phyloP scores from a whole-genome alignment of 306 rosid genomes.

The Benincasa hispida region DNA sequence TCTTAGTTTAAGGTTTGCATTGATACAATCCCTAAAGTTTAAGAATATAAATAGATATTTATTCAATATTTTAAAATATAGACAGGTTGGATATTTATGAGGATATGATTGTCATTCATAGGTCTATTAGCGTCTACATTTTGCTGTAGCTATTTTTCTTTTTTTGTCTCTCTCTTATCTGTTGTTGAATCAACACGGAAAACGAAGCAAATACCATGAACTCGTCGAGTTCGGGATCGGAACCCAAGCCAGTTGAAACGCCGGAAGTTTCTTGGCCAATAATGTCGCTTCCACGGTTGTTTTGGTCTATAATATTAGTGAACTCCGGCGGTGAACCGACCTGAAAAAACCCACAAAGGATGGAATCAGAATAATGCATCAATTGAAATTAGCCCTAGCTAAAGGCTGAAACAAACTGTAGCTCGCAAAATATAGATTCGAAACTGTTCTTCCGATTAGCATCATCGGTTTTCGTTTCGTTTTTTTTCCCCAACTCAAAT shows the following conservation, averaged over 20 bases:
- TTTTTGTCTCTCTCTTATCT: no score
- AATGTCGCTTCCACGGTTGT: slow-evolving; percentile 20
- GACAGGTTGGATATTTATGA: no score
- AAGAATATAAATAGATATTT: no score
- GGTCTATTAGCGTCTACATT: no score
- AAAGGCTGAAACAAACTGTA: neutral
- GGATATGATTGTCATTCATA: no score
- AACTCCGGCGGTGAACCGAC: slow-evolving; percentile 64
- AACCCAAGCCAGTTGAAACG: slow-evolving; percentile 19
- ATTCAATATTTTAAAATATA: no score
- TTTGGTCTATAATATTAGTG: slow-evolving; percentile 32
- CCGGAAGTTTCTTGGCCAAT: slow-evolving; percentile 11
- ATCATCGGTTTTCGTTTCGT: neutral
- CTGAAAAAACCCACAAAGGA: slow-evolving; percentile 17
- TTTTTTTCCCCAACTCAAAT: neutral
- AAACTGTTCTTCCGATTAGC: neutral
- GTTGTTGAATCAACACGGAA: neutral
- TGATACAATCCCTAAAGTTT: no score
- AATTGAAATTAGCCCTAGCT: no score
- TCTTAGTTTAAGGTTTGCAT: no score
- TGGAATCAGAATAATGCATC: neutral
- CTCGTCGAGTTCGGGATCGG: slow-evolving; percentile 68
- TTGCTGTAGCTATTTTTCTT: no score
- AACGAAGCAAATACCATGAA: slow-evolving; percentile 48
- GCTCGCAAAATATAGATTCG: neutral